Evolutionary conservation across 371 early-diverging fungal genomes (phyloP), one percentile per base, ranked within the genome.

Genomic region (Actinomortierella wolfii): DNA sequence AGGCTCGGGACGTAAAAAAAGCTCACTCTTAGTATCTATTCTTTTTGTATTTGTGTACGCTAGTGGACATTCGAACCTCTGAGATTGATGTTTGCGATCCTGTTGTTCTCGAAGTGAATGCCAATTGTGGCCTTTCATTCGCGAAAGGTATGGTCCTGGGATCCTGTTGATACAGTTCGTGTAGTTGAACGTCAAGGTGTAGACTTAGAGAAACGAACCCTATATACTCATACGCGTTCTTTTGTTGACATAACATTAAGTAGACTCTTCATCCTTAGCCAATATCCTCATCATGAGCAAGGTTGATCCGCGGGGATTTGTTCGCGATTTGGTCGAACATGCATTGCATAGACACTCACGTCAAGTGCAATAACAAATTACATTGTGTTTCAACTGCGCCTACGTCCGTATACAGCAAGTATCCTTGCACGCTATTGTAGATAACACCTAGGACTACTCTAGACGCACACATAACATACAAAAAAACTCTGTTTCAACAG

Each of bases 71-170:
- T 21, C 64, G 83, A 6, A 82, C 81, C 1, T 40, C 52, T 2
- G 64, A 58, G 23, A 56, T 68, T 51, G 78, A 70, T 20, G 55
- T 26, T 3, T 69, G 61, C 21, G 73, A 80, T 9, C 71, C 74
- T 14, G 45, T 68, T 0, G 83, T 83, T 5, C 67, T 83, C 7
- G 83, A 83, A 53, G 83, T 83, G 24, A 83, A 83, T 43, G 83
- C 83, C 42, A 82, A 83, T 43, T 83, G 83, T 51, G 83, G 82
- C 2, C 56, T 83, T 25, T 66, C 77, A 2, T 82, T 82, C 56
- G 76, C 76, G 45, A 66, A 64, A 53, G 64, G 70, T 64, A 60
- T 24, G 34, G n/a, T n/a, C n/a, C n/a, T n/a, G n/a, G n/a, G n/a
- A n/a, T n/a, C n/a, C n/a, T n/a, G n/a, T n/a, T n/a, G n/a, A n/a